Evolutionary conservation across 2,329 filamentous ascomycete genomes (phyloP), one percentile per base, ranked within the genome.

Genomic region (Macrophomina tecta): DNA sequence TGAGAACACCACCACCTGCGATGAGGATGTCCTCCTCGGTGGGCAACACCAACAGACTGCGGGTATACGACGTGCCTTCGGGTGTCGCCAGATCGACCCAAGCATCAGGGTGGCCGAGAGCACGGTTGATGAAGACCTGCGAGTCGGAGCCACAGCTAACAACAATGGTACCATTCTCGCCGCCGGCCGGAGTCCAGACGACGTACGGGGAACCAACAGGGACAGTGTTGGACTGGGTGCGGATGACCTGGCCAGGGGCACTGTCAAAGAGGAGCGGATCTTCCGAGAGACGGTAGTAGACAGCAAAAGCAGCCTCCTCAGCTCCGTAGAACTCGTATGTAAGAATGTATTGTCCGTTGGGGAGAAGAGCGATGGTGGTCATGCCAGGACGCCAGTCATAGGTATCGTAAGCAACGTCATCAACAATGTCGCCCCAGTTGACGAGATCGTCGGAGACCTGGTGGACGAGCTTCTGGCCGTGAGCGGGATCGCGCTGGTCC

Each of bases 381-480:
- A 91, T 91, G 60, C 89, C 90, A 0, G 90, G 90, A 1, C 90
- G 86, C 68, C 84, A 86, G 2, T 83, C 85, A 76, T 90, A 90
- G 64, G 81, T 82, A n/a, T 82, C 77, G 71, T 90, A 89, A 23
- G 85, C 80, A 46, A 90, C 88, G 72, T 92, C 89, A 68, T 89
- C 82, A 60, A 90, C 83, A 3, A 85, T 79, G 0, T 82, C 73
- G 18, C 83, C 82, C 89, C 89, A 92, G 16, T 75, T 85, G 67
- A 80, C 77, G 23, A 91, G 81, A 72, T 92, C 87, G 1, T 77
- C 81, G 2, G 86, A 83, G 16, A 82, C 81, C 76, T 91, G 88
- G 75, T 92, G 89, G 2, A 87, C 83, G 46, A 92, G 82, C 73
- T 91, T 90, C 77, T 92, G 90, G 18, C 89, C 90, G 72, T 91